Evolutionary conservation across 2,329 filamentous ascomycete genomes (phyloP).

Genomic region (Xenoacremonium recifei): DNA sequence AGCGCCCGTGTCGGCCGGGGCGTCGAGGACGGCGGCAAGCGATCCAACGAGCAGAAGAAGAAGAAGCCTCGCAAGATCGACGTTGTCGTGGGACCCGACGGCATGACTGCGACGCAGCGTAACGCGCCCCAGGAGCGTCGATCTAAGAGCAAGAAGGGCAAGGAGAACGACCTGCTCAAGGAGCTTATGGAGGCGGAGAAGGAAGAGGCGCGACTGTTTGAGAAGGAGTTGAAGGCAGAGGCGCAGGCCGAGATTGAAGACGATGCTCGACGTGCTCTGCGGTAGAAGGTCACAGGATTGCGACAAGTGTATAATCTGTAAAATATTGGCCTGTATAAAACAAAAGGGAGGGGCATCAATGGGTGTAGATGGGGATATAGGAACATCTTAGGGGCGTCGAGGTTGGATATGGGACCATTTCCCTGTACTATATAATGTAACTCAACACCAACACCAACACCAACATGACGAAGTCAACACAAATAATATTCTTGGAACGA

Average conservation of each 20-base stretch:
- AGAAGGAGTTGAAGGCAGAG: constrained; percentile 31
- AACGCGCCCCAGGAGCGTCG: constrained; percentile 34
- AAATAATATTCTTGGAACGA: too few species aligned
- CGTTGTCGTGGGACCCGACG: constrained; percentile 30
- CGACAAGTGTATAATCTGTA: constrained; percentile 15
- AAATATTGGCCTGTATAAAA: constrained; percentile 19
- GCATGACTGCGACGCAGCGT: constrained; percentile 39
- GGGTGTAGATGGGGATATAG: constrained; percentile 2
- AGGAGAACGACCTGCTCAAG: constrained; percentile 37
- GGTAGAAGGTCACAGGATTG: constrained; percentile 8
- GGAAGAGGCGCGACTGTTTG: constrained; percentile 29
- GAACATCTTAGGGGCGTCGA: constrained; percentile 12
- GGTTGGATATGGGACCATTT: constrained; percentile 5
- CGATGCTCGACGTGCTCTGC: constrained; percentile 3
- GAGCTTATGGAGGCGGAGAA: constrained; percentile 38
- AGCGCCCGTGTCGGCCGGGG: constrained; percentile 58
- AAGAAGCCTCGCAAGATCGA: constrained; percentile 41
- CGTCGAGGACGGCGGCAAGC: constrained; percentile 46
- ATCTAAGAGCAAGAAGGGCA: constrained; percentile 40
- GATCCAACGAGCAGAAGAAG: constrained; percentile 35
- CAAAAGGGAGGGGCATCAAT: constrained; percentile 6
- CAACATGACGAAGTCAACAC: too few species aligned
- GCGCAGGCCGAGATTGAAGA: constrained; percentile 26
- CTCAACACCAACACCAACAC: constrained; percentile 21
- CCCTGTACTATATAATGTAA: constrained; percentile 18